phyloP scores from a whole-genome alignment of 2,329 filamentous ascomycete genomes.

The Fusarium pseudograminearum region DNA sequence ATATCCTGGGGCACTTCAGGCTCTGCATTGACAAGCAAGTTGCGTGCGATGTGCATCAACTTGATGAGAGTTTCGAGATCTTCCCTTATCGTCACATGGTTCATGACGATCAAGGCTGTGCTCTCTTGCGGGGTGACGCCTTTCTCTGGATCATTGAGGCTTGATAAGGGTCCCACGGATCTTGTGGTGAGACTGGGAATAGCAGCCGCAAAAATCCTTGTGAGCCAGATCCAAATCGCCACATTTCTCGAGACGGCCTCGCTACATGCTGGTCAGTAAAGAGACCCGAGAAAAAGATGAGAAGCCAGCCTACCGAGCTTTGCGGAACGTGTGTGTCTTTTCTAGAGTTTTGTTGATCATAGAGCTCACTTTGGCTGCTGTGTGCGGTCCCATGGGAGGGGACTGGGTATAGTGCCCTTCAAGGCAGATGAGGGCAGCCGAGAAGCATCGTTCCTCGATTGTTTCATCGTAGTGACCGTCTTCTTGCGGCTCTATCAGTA shows the following conservation, averaged over 20 bases:
- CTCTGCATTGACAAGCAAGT: slow-evolving; percentile 72
- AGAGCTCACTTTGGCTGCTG: slow-evolving; percentile 65
- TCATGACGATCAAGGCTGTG: slow-evolving; percentile 71
- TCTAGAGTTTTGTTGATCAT: slow-evolving; percentile 72
- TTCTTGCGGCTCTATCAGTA: slow-evolving; percentile 31
- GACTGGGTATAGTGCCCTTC: slow-evolving; percentile 71
- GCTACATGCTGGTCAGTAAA: slow-evolving; percentile 52
- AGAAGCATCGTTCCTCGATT: slow-evolving; percentile 74
- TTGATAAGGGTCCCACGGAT: slow-evolving; percentile 67
- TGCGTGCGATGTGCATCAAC: slow-evolving; percentile 74
- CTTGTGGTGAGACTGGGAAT: slow-evolving; percentile 71
- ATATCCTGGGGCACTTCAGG: slow-evolving; percentile 75
- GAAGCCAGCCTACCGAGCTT: slow-evolving; percentile 64
- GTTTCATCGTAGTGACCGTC: slow-evolving; percentile 56
- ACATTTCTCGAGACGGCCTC: slow-evolving; percentile 72
- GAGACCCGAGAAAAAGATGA: not conserved
- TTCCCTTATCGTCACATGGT: slow-evolving; percentile 70
- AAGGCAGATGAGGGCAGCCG: slow-evolving; percentile 69
- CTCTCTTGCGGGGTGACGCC: slow-evolving; percentile 71
- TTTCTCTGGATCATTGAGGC: slow-evolving; percentile 66
- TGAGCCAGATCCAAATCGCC: slow-evolving; percentile 74
- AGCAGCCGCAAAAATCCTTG: slow-evolving; percentile 70
- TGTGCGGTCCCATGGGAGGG: slow-evolving; percentile 68
- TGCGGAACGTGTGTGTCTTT: slow-evolving; percentile 71
- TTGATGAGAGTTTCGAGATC: slow-evolving; percentile 74